Evolutionary conservation across 257 asterid species (phyloP), one percentile per base, ranked within the genome.

Genomic region (Craterostigma plantagineum): DNA sequence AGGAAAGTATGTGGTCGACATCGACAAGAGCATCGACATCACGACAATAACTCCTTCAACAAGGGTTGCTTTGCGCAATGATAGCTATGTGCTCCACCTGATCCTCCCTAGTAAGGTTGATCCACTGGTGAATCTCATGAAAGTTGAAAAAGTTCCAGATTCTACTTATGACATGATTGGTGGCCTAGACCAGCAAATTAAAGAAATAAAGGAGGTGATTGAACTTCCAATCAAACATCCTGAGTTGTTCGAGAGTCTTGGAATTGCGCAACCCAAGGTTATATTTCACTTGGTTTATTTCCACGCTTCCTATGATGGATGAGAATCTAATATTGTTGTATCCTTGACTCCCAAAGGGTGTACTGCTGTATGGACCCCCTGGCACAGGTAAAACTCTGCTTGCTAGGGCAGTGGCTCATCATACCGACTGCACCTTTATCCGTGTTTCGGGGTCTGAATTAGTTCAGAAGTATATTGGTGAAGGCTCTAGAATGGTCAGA

Each of bases 131-230:
- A 87, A 87, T 59, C 92, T 87, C 34, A 82, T 87, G 98, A 79
- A 87, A 72, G 98, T 87, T 45, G 98, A 87, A 46, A 87, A 87
- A 60, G 98, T 87, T 48, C 95, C 93, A 0, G 93, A 87, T 58
- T 87, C 95, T 57, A 82, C 98, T 14, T 87, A 82, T 63, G 95
- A 82, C 76, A 87, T 87, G 98, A 87, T 87, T 66, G 98, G 98
- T 63, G 79, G 87, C 38, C 95, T 87, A 42, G 97, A 87, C 62
- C 95, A 79, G 71, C 95, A 87, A 68, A 87, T 87, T 52, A 87
- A 81, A 50, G 97, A 87, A 76, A 87, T 87, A 14, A 76, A 81
- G 59, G 97, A 87, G 94, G 95, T 70, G 57, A 71, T 74, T 56
- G 84, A 74, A 50, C 79, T 74, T 43, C 84, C 84, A 9, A 67